Percentiles rank a stretch among this genome's conserved stretches.
Conservation (phyloP, 1,284 basidiomycete species). For the Fomitopsis palustris region DNA sequence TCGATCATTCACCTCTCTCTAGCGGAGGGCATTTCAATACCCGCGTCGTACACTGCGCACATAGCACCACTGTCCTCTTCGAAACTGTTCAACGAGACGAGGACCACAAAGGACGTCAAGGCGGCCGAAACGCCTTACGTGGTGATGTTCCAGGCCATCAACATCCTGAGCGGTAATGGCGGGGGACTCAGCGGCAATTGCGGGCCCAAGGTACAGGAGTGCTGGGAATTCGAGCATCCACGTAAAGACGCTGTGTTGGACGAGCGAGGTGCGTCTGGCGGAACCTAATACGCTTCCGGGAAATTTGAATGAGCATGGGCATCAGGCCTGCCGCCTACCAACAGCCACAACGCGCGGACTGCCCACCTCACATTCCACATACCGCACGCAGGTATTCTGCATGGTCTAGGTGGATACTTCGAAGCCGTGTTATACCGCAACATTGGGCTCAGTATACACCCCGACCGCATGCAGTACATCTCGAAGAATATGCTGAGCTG, state of each 20-base stretch:
- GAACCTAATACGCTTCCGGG: neutral
- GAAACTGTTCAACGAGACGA: constrained; percentile 84
- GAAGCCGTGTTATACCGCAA: constrained; percentile 91
- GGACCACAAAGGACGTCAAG: constrained; percentile 61
- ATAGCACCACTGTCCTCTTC: constrained; percentile 92
- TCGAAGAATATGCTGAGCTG: constrained; percentile 97
- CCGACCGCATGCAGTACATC: constrained; percentile 77
- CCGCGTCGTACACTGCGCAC: constrained; percentile 92
- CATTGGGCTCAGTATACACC: constrained; percentile 92
- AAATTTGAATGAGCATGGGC: constrained; percentile 1
- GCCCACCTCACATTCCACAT: constrained; percentile 87
- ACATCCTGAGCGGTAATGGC: constrained; percentile 77
- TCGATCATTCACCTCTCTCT: constrained; percentile 1
- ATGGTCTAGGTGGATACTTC: constrained; percentile 98
- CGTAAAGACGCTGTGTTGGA: constrained; percentile 75
- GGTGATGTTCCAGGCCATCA: constrained; percentile 94
- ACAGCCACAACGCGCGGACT: constrained; percentile 84
- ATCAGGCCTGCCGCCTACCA: constrained; percentile 77
- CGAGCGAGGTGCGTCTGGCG: constrained; percentile 47
- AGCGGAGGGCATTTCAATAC: constrained; percentile 95
- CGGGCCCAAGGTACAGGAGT: constrained; percentile 86
- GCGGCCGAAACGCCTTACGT: constrained; percentile 92
- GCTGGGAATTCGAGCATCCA: constrained; percentile 98
- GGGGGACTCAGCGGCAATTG: constrained; percentile 60
- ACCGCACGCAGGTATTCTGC: constrained; percentile 91